These are phyloP conservation scores for Penicillium silybi DNA, from an alignment of 495 filamentous ascomycete species.

Conservation along the genomic window DNA sequence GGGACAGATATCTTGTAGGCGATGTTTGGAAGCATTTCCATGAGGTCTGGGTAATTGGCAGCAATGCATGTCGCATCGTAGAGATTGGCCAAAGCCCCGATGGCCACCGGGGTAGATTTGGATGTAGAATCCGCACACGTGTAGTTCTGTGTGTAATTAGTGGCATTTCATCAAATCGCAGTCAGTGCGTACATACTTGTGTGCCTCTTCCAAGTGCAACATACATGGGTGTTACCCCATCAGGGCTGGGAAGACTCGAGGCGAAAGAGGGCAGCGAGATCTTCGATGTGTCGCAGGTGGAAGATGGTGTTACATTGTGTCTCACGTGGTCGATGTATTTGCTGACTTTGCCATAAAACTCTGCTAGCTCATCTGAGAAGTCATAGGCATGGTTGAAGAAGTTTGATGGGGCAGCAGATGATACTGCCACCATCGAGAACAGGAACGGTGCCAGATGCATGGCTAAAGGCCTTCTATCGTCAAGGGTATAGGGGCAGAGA, in stretches of 20 bases:
- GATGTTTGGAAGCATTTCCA: slow-evolving; percentile 45
- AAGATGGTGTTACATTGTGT: slow-evolving; percentile 13
- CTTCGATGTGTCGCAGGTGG: slow-evolving; percentile 36
- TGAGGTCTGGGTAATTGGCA: slow-evolving; percentile 57
- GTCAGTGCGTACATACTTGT: slow-evolving; percentile 33
- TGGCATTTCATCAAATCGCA: neutral
- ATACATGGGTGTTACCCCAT: slow-evolving; percentile 61
- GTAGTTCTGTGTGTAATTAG: slow-evolving; percentile 64
- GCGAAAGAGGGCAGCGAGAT: slow-evolving; percentile 37
- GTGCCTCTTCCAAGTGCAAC: slow-evolving; percentile 84
- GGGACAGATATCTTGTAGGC: slow-evolving; percentile 44
- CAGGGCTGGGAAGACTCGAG: slow-evolving; percentile 52
- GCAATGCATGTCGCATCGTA: slow-evolving; percentile 85
- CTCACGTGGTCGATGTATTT: slow-evolving; percentile 27
- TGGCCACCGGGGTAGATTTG: slow-evolving; percentile 53
- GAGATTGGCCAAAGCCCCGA: slow-evolving; percentile 79
- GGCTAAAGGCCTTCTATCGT: slow-evolving; percentile 8
- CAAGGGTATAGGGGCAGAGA: neutral
- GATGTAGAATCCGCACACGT: slow-evolving; percentile 64
- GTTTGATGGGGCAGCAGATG: slow-evolving; percentile 33
- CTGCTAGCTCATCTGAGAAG: slow-evolving; percentile 33
- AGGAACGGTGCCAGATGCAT: slow-evolving; percentile 32
- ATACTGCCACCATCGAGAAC: slow-evolving; percentile 28
- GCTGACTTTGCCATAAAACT: slow-evolving; percentile 40
- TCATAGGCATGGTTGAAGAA: slow-evolving; percentile 35